These are phyloP conservation scores for Fraxinus latifolia DNA, from an alignment of 305 asterid genomes.

Conservation along the genomic window DNA sequence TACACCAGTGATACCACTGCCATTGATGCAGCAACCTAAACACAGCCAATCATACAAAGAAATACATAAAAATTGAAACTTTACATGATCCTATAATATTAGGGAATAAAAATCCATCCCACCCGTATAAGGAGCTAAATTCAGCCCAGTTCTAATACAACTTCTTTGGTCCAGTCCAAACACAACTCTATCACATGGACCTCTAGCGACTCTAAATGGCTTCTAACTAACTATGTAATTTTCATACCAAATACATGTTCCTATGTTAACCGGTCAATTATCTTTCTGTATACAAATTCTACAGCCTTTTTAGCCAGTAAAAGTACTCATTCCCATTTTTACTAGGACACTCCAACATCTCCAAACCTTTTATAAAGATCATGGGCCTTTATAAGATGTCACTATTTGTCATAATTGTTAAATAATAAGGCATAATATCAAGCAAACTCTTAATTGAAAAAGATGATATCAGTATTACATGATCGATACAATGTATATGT, in stretches of 20 bases:
- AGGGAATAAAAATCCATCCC: not conserved
- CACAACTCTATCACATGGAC: not conserved
- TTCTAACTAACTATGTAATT: not conserved
- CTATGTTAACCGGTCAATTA: not conserved
- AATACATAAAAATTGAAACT: not conserved
- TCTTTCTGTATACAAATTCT: not conserved
- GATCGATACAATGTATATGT: not conserved
- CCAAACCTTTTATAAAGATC: not conserved
- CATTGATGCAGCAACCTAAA: slow-evolving; percentile 71
- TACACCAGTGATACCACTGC: slow-evolving; percentile 56
- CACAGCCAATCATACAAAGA: not conserved
- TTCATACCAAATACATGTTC: not conserved
- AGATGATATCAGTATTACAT: not conserved
- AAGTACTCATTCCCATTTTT: not conserved
- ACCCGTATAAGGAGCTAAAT: not conserved
- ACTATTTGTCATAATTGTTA: not conserved
- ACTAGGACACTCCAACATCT: not conserved
- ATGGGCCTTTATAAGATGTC: not conserved
- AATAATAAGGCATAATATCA: not conserved
- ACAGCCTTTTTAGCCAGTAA: not conserved
- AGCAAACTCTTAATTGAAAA: not conserved
- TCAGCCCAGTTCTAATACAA: not conserved
- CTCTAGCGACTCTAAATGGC: not conserved
- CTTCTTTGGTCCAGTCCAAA: not conserved
- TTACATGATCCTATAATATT: not conserved